Evolutionary conservation across 2,329 filamentous ascomycete species (phyloP).

Genomic region (Fusarium scirpi): DNA sequence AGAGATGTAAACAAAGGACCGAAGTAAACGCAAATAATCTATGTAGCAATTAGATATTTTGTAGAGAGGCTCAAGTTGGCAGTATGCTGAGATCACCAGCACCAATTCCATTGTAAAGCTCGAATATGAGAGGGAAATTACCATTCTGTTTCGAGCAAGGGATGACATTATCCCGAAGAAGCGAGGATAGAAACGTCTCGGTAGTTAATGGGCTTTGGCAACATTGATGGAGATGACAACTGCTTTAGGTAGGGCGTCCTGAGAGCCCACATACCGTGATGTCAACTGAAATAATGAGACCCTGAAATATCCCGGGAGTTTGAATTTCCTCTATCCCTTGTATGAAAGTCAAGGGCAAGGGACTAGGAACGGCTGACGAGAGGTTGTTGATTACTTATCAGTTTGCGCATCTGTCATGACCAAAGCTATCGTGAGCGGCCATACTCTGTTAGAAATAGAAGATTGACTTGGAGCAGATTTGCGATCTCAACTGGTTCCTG

Average conservation of each 20-base stretch:
- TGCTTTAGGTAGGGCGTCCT: slow-evolving; percentile 14
- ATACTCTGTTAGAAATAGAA: not conserved
- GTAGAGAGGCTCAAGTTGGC: not conserved
- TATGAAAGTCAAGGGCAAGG: not conserved
- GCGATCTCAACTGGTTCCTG: not conserved
- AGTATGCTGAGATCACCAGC: not conserved
- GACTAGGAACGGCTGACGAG: slow-evolving; percentile 20
- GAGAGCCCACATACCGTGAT: slow-evolving; percentile 3
- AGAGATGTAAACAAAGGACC: slow-evolving; percentile 25
- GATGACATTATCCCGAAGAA: not conserved
- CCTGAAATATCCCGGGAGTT: slow-evolving; percentile 22
- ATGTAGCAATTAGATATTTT: not conserved
- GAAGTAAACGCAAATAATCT: slow-evolving; percentile 9
- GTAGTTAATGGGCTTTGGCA: slow-evolving; percentile 6
- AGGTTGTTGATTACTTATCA: slow-evolving; percentile 5
- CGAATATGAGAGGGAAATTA: not conserved
- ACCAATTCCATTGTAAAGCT: not conserved
- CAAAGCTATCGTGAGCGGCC: not conserved
- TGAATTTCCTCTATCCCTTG: slow-evolving; percentile 7
- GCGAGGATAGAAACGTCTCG: slow-evolving; percentile 16
- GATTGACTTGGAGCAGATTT: not conserved
- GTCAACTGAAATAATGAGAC: slow-evolving; percentile 15
- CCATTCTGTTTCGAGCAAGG: slow-evolving; percentile 9
- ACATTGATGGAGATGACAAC: slow-evolving; percentile 20
- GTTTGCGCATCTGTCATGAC: not conserved